Evolutionary conservation across 2,329 filamentous ascomycete genomes (phyloP).

Genomic region (Pseudocercospora fuligena): DNA sequence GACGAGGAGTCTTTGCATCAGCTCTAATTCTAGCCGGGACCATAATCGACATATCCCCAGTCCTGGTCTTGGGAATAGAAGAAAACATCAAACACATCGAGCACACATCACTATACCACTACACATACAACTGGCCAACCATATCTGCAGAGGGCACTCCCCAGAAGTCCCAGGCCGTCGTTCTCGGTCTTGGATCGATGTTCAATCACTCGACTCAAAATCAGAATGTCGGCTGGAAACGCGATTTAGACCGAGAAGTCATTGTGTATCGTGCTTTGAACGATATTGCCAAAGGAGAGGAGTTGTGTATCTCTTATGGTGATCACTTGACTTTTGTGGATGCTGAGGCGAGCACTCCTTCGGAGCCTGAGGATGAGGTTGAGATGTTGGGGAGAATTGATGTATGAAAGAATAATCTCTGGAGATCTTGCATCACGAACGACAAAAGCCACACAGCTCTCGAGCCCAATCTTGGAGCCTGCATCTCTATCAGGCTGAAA

Average conservation of each 20-base stretch:
- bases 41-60: constrained; percentile 58
- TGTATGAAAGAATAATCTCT: neutral
- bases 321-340: constrained; percentile 54
- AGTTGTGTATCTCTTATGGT: constrained; percentile 60
- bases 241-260: constrained; percentile 51
- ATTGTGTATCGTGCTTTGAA: constrained; percentile 57
- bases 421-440: neutral
- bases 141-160: constrained; percentile 5
- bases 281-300: constrained; percentile 58
- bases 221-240: constrained; percentile 62
- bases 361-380: constrained; percentile 40
- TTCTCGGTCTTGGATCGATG: constrained; percentile 62
- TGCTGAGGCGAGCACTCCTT: constrained; percentile 39
- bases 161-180: constrained; percentile 55
- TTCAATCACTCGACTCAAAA: constrained; percentile 60
- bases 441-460: neutral
- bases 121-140: constrained; percentile 60
- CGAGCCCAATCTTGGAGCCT: neutral
- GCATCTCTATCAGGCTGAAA: neutral
- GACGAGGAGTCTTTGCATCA: constrained; percentile 59
- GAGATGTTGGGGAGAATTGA: constrained; percentile 50
- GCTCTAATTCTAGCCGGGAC: constrained; percentile 53
- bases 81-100: constrained; percentile 57
- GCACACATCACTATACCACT: constrained; percentile 59
- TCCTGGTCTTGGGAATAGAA: constrained; percentile 53